phyloP scores from a whole-genome alignment of 1,139 yeast species.

The Pneumocystis oryctolagi region DNA sequence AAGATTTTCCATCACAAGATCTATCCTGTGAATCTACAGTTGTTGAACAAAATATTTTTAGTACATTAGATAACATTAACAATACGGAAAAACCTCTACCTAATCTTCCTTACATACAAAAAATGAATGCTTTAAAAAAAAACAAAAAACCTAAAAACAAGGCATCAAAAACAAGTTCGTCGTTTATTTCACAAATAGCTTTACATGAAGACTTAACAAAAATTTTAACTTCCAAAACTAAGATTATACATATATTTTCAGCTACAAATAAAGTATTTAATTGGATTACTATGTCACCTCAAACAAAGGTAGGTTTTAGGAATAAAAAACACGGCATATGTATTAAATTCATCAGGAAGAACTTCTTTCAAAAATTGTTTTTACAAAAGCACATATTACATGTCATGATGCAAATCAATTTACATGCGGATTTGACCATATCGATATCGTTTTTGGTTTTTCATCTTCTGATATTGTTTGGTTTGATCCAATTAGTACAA shows the following conservation, averaged over 20 bases:
- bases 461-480: conserved; percentile 44
- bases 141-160: conserved; percentile 23
- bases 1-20: neutral
- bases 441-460: conserved; percentile 39
- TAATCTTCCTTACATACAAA: neutral
- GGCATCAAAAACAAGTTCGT: conserved; percentile 27
- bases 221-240: conserved; percentile 23
- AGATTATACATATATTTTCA: conserved; percentile 22
- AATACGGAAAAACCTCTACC: neutral
- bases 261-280: conserved; percentile 26
- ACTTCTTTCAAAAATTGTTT: conserved; percentile 27
- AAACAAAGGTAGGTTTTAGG: conserved; percentile 6
- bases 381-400: conserved; percentile 30
- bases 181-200: conserved; percentile 27
- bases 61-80: neutral
- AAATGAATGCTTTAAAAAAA: conserved; percentile 8
- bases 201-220: conserved; percentile 25
- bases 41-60: neutral
- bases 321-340: neutral
- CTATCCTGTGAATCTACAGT: neutral
- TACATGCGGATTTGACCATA: conserved; percentile 26
- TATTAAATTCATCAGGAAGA: conserved; percentile 20
- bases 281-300: conserved; percentile 24
- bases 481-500: conserved; percentile 34
- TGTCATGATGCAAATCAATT: conserved; percentile 27